These are phyloP conservation scores for Oryza brachyantha DNA, from an alignment of 176 grass and related monocot genomes.

Conservation along the genomic window DNA sequence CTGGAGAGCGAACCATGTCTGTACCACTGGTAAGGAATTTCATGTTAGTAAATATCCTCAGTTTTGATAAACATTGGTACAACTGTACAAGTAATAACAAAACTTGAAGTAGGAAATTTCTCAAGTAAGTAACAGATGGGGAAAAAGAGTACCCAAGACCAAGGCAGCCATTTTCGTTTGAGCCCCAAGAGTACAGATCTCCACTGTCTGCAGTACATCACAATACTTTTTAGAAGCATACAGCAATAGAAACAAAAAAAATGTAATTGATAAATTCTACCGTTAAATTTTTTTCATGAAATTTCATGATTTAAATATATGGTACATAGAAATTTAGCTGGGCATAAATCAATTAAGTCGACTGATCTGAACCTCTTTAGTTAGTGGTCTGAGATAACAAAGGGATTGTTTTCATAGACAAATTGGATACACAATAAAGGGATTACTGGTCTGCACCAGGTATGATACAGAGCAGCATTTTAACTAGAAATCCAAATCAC, in stretches of 20 bases:
- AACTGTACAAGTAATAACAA: background rate
- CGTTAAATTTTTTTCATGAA: no score
- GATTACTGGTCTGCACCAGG: no score
- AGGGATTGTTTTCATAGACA: no score
- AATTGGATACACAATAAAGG: no score
- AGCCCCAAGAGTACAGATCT: slow-evolving; percentile 84
- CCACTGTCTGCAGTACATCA: slow-evolving; percentile 58
- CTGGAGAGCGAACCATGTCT: slow-evolving; percentile 59
- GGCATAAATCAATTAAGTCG: background rate
- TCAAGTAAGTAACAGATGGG: slow-evolving; percentile 26
- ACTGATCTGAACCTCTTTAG: background rate
- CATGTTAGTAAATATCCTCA: slow-evolving; percentile 26
- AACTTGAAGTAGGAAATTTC: slow-evolving; percentile 19
- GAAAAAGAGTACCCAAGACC: slow-evolving; percentile 72
- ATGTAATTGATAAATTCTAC: background rate
- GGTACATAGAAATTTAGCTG: background rate
- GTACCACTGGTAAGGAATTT: slow-evolving; percentile 52
- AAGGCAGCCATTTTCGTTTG: slow-evolving; percentile 99
- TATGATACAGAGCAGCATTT: background rate
- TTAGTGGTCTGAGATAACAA: background rate
- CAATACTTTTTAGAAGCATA: background rate
- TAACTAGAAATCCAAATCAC: background rate
- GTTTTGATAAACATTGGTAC: background rate
- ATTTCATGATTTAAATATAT: background rate
- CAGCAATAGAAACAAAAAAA: background rate